Conservation (phyloP, 73 alveolate genomes). For the Tetrahymena thermophila region DNA sequence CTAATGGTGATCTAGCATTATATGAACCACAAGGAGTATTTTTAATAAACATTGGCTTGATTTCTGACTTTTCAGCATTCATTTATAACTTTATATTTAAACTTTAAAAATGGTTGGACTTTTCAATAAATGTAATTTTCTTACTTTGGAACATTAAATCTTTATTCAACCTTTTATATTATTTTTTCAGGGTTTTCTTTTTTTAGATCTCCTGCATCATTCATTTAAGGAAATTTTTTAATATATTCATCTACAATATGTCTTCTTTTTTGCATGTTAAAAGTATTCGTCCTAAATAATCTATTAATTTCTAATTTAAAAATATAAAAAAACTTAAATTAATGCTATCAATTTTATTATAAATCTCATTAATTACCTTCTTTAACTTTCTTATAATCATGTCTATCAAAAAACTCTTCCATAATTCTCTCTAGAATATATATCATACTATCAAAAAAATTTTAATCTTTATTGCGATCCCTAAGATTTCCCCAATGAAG, state of each 20-base stretch:
- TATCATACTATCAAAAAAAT: conserved; percentile 37
- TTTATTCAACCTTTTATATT: neutral
- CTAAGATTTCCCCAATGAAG: conserved; percentile 11
- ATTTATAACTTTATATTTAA: conserved; percentile 13
- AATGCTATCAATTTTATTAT: neutral
- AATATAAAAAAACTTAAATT: neutral
- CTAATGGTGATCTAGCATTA: conserved; percentile 32
- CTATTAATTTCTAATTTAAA: conserved; percentile 33
- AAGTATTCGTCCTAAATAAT: conserved; percentile 31
- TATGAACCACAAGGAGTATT: conserved; percentile 29
- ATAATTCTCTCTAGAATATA: conserved; percentile 19
- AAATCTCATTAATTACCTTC: neutral
- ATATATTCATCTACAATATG: conserved; percentile 11
- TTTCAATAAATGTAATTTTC: neutral
- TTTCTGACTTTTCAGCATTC: conserved; percentile 34
- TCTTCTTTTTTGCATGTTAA: conserved; percentile 27
- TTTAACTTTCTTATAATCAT: conserved; percentile 4
- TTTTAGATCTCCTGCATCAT: conserved; percentile 1
- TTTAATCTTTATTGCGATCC: conserved; percentile 7
- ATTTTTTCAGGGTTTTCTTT: conserved; percentile 12
- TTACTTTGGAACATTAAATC: neutral
- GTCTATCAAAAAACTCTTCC: conserved; percentile 26
- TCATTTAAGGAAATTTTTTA: conserved; percentile 9
- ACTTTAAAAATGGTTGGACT: neutral
- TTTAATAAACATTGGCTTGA: conserved; percentile 24